phyloP scores from a whole-genome alignment of 2,329 filamentous ascomycete genomes.

The Penicillium sp. region DNA sequence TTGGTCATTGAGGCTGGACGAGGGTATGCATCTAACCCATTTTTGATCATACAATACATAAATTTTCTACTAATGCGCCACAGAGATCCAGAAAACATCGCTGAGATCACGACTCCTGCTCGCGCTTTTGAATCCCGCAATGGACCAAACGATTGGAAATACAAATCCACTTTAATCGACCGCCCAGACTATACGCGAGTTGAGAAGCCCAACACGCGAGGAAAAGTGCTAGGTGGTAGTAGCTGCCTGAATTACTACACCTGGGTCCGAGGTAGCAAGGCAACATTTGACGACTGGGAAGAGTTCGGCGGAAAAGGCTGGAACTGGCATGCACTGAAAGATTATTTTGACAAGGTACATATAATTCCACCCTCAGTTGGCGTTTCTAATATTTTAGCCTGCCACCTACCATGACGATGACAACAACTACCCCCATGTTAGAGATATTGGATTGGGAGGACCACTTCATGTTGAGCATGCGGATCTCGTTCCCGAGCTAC shows the following conservation, averaged over 20 bases:
- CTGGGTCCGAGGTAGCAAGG: constrained; percentile 59
- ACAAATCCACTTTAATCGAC: constrained; percentile 62
- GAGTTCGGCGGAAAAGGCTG: constrained; percentile 50
- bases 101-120: constrained; percentile 58
- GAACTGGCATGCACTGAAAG: constrained; percentile 54
- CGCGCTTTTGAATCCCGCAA: constrained; percentile 56
- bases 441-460: constrained; percentile 53
- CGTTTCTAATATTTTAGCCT: background rate
- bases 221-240: constrained; percentile 61
- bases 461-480: constrained; percentile 57
- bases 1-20: constrained; percentile 29
- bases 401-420: constrained; percentile 59
- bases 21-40: background rate
- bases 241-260: constrained; percentile 63
- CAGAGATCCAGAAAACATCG: constrained; percentile 48
- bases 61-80: constrained; percentile 8
- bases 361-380: constrained; percentile 36
- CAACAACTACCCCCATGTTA: constrained; percentile 44
- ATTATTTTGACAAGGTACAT: constrained; percentile 46
- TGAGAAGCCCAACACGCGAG: constrained; percentile 63
- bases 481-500: constrained; percentile 54
- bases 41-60: background rate
- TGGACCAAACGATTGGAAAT: constrained; percentile 61
- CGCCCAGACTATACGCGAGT: constrained; percentile 60
- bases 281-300: constrained; percentile 55